Conservation (phyloP, 2,329 filamentous ascomycete genomes). For the Biscogniauxia mediterranea region DNA sequence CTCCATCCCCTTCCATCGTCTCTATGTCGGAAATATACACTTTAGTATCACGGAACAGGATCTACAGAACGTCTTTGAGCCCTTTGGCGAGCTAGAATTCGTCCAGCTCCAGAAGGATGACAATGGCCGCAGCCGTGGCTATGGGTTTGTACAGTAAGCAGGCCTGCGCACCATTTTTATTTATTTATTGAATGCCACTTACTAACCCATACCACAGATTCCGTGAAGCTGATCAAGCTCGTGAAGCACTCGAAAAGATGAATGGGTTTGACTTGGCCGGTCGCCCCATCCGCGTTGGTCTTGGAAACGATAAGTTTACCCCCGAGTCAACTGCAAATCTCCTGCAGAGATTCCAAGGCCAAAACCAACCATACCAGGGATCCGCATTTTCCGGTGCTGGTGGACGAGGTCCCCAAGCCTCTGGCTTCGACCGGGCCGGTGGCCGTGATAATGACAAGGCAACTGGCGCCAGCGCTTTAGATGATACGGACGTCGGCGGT, state of each 20-base stretch:
- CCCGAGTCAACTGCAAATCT: conserved; percentile 92
- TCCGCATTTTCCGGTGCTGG: conserved; percentile 89
- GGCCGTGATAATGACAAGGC: conserved; percentile 88
- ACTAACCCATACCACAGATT: conserved; percentile 61
- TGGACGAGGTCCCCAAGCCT: conserved; percentile 79
- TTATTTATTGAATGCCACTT: neutral
- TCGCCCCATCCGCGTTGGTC: conserved; percentile 94
- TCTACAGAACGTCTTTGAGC: conserved; percentile 93
- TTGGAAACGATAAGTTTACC: conserved; percentile 99
- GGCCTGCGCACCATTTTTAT: neutral
- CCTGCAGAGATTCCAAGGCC: conserved; percentile 85
- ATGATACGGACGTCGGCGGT: conserved; percentile 95
- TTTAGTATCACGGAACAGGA: conserved; percentile 98
- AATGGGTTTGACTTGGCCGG: conserved; percentile 98
- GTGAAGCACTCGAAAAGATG: conserved; percentile 97
- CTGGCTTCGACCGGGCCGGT: conserved; percentile 87
- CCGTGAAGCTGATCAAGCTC: conserved; percentile 83
- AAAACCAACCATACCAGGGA: conserved; percentile 77
- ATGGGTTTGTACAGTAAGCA: conserved; percentile 97
- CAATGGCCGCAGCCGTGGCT: conserved; percentile 83
- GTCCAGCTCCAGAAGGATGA: conserved; percentile 98
- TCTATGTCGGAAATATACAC: conserved; percentile 99
- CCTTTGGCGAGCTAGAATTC: conserved; percentile 96
- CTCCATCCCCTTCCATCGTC: conserved; percentile 90
- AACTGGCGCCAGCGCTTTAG: conserved; percentile 87